These are phyloP conservation scores for Hyparrhenia diplandra DNA, from an alignment of 176 grass and related monocot genomes.

Conservation along the genomic window DNA sequence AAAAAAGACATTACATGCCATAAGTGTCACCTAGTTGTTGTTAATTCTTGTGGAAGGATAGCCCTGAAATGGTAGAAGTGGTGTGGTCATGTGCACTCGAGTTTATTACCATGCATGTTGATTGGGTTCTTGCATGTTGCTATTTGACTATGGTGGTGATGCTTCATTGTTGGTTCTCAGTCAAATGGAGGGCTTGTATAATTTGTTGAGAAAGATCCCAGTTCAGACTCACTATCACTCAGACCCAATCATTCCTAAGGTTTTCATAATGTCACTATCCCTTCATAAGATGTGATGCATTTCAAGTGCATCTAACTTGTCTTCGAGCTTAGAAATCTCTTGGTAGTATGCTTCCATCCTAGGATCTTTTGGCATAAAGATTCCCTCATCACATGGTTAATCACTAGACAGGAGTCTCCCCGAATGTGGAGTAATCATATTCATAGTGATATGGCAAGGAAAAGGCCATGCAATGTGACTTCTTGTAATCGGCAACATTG, in stretches of 20 bases:
- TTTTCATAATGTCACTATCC: background rate
- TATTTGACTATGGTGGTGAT: background rate
- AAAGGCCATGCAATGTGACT: background rate
- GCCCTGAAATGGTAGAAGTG: too few species aligned
- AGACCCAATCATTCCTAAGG: background rate
- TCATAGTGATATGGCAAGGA: background rate
- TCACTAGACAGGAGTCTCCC: background rate
- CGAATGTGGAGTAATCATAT: background rate
- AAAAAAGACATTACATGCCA: background rate
- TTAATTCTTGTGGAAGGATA: too few species aligned
- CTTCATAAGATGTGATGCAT: background rate
- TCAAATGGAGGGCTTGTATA: background rate
- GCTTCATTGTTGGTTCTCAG: background rate
- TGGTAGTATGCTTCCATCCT: background rate
- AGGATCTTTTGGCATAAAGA: background rate
- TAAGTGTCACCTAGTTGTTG: too few species aligned
- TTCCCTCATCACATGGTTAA: background rate
- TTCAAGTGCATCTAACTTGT: background rate
- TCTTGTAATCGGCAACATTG: background rate
- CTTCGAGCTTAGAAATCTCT: background rate
- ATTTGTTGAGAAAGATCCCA: background rate
- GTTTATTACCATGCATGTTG: background rate
- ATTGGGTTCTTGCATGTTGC: background rate
- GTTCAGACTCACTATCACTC: background rate
- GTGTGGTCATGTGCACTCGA: too few species aligned